These are phyloP conservation scores for Chimonanthus salicifolius DNA, from an alignment of 164 flowering plant species.

Conservation along the genomic window DNA sequence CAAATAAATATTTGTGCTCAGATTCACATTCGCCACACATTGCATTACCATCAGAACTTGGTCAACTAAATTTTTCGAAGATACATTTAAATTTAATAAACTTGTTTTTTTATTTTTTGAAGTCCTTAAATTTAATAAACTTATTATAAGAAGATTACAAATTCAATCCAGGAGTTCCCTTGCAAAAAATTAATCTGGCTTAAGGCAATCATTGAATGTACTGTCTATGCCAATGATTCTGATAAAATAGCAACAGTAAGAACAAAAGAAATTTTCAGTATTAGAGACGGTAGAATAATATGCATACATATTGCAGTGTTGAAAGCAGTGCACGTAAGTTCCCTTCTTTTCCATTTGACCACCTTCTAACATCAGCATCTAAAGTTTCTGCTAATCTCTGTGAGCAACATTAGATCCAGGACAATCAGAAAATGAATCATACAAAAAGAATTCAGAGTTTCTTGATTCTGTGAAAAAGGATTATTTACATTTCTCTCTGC, in stretches of 20 bases:
- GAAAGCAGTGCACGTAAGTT: constrained; percentile 90
- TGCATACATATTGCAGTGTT: constrained; percentile 87
- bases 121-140: too few species aligned
- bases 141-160: too few species aligned
- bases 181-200: too few species aligned
- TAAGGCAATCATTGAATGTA: too few species aligned
- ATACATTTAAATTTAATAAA: too few species aligned
- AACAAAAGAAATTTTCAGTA: not conserved
- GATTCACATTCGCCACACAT: too few species aligned
- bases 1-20: too few species aligned
- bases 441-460: not conserved
- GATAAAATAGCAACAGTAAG: not conserved
- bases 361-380: constrained; percentile 84
- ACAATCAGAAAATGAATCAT: not conserved
- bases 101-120: too few species aligned
- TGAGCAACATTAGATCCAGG: constrained; percentile 12
- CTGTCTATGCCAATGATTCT: too few species aligned
- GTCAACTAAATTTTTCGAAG: too few species aligned
- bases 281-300: not conserved
- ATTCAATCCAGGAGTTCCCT: too few species aligned
- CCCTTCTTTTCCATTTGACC: constrained; percentile 90
- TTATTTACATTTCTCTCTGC: constrained; percentile 73
- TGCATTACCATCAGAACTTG: too few species aligned
- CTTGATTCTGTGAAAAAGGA: constrained; percentile 3
- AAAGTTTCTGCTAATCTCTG: constrained; percentile 84